Evolutionary conservation across 2,329 filamentous ascomycete genomes (phyloP).

Genomic region (Zasmidium angulare): DNA sequence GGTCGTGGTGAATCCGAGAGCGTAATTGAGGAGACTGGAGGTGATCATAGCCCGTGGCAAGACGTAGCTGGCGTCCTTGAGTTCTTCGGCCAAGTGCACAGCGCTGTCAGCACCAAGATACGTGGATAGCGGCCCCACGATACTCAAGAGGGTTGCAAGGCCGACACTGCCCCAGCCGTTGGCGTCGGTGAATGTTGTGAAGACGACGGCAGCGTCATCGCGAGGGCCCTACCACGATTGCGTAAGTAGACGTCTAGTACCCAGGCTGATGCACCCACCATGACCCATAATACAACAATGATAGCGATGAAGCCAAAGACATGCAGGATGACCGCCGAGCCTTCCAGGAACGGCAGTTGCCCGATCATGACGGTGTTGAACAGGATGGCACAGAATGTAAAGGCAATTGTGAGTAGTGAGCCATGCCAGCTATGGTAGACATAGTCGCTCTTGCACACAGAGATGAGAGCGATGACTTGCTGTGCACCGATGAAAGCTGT

Average conservation of each 20-base stretch:
- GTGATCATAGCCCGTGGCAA: conserved; percentile 24
- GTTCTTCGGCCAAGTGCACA: conserved; percentile 30
- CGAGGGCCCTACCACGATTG: conserved; percentile 17
- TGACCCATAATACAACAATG: conserved; percentile 11
- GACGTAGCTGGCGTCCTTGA: conserved; percentile 19
- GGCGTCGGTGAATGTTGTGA: conserved; percentile 22
- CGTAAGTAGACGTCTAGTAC: too few species aligned
- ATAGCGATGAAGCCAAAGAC: conserved; percentile 39
- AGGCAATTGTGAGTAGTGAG: conserved; percentile 40
- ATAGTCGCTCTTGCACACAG: conserved; percentile 14
- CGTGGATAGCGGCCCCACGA: conserved; percentile 31
- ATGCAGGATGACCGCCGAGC: conserved; percentile 28
- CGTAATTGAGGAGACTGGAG: conserved; percentile 22
- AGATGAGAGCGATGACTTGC: conserved; percentile 5
- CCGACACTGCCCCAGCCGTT: conserved; percentile 26
- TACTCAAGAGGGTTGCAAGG: conserved; percentile 44
- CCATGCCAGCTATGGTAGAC: conserved; percentile 40
- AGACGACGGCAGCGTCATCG: conserved; percentile 14
- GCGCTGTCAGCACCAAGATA: conserved; percentile 28
- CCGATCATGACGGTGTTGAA: conserved; percentile 32
- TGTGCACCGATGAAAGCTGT: conserved; percentile 24
- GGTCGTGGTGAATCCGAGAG: conserved; percentile 26
- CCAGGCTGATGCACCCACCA: background rate
- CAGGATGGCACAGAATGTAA: conserved; percentile 24
- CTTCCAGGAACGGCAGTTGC: conserved; percentile 31